Percentiles rank a stretch among this genome's conserved stretches.
Conservation (phyloP, 2,329 filamentous ascomycete genomes). For the Fusarium praegraminearum region DNA sequence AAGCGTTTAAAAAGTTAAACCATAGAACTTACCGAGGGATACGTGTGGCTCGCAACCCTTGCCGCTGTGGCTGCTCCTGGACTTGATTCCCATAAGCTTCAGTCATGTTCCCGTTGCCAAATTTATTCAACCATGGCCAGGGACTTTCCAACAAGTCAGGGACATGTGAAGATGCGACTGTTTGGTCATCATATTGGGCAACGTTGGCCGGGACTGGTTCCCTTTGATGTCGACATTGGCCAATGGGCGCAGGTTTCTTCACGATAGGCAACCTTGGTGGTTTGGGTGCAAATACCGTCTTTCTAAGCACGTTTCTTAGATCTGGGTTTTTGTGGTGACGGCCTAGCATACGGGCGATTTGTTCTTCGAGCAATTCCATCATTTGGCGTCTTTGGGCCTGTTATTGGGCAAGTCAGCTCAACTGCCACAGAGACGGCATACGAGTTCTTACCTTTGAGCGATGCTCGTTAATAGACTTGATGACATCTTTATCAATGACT, state of each 20-base stretch:
- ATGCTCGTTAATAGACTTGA: slow-evolving; percentile 57
- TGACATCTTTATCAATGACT: slow-evolving; percentile 53
- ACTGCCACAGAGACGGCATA: background rate
- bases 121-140: slow-evolving; percentile 26
- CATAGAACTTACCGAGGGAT: slow-evolving; percentile 16
- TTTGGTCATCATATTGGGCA: background rate
- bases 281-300: background rate
- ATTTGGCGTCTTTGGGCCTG: slow-evolving; percentile 31
- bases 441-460: slow-evolving; percentile 52
- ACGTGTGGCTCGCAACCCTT: slow-evolving; percentile 19
- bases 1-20: background rate
- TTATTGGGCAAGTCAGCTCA: slow-evolving; percentile 3
- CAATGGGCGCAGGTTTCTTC: slow-evolving; percentile 9
- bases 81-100: background rate
- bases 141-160: slow-evolving; percentile 6
- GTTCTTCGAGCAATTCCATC: slow-evolving; percentile 48
- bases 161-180: background rate
- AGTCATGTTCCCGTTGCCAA: background rate
- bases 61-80: background rate
- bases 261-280: slow-evolving; percentile 17
- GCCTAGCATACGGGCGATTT: slow-evolving; percentile 40
- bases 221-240: background rate
- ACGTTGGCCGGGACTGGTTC: background rate
- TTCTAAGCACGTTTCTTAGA: background rate
- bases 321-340: slow-evolving; percentile 5